Evolutionary conservation across 768 basidiomycete species (phyloP), one percentile per base, ranked within the genome.

Genomic region (Asterophora parasitica): DNA sequence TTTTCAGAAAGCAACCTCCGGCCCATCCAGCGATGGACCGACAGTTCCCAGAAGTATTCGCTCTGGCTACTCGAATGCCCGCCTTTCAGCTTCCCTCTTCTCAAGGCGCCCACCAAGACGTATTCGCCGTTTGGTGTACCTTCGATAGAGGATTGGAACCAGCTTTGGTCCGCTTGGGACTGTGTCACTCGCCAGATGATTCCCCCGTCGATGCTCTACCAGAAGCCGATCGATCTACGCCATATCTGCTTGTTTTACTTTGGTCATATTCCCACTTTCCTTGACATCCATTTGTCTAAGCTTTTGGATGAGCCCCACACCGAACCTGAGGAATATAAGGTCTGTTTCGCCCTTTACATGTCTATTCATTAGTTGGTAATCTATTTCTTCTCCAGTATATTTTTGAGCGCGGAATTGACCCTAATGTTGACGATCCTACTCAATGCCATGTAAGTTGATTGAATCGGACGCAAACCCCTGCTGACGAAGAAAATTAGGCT

Each of bases 231-330:
- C 51, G 85, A 96, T 59, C 71, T 98, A 38, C 78, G 96, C 26
- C 94, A 98, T 64, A 92, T 95, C 48, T 95, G 92, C 60, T 75
- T 98, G n/a, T 99, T 99, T 69, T 97, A 97, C 65, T 61, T 91
- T 10, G 95, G 95, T 0, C 96, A 98, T 62, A 92, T 97, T 38
- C 92, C 92, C 1, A 76, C 89, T 15, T 96, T 95, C 71, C 65
- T 94, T 52, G 94, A 96, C 58, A 96, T 96, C 17, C 87, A 95
- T 59, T 66, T 95, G 40, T 88, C 89, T 2, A 74, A 76, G 41
- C 65, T 92, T 10, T 64, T 96, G 42, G 60, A 79, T 33, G 87
- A 93, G 56, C 79, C 84, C 1, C 80, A 90, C 57, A 92, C 92
- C 0, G 82, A 92, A 53, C 96, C 96, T 0, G 77, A 86, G 50